Conservation (phyloP, 768 basidiomycete species). For the Amanita pallidorosea region DNA sequence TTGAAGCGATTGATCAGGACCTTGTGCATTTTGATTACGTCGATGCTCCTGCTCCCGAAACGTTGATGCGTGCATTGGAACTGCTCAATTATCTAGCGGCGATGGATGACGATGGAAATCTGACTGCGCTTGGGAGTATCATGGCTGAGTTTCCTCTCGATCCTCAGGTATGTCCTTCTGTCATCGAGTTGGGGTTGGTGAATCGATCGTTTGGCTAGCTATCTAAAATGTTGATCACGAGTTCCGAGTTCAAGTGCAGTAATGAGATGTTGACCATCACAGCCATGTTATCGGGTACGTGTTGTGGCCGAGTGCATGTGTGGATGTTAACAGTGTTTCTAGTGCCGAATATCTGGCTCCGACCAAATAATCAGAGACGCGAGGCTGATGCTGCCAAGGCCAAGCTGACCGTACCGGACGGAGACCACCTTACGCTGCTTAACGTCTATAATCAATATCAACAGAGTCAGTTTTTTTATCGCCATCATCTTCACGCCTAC, state of each 20-base stretch:
- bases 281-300: slow-evolving; percentile 85
- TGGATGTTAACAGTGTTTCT: background rate
- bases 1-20: slow-evolving; percentile 34
- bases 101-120: slow-evolving; percentile 86
- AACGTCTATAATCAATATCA: slow-evolving; percentile 94
- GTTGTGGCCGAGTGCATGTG: background rate
- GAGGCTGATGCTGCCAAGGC: slow-evolving; percentile 93
- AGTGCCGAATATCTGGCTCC: slow-evolving; percentile 93
- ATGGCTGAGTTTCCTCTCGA: slow-evolving; percentile 99
- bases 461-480: slow-evolving; percentile 42
- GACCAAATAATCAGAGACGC: slow-evolving; percentile 78
- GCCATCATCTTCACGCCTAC: background rate
- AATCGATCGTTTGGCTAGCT: slow-evolving; percentile 32
- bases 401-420: slow-evolving; percentile 78
- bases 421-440: slow-evolving; percentile 91
- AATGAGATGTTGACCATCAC: slow-evolving; percentile 94
- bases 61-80: slow-evolving; percentile 93
- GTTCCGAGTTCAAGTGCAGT: slow-evolving; percentile 92
- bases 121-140: slow-evolving; percentile 76
- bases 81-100: slow-evolving; percentile 87
- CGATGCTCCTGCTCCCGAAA: slow-evolving; percentile 92
- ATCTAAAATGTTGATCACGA: slow-evolving; percentile 88
- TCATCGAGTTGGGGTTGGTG: background rate
- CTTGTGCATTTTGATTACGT: slow-evolving; percentile 83
- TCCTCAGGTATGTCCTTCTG: slow-evolving; percentile 58